phyloP scores from a whole-genome alignment of 495 filamentous ascomycete species.

The Mycothermus thermophilus region DNA sequence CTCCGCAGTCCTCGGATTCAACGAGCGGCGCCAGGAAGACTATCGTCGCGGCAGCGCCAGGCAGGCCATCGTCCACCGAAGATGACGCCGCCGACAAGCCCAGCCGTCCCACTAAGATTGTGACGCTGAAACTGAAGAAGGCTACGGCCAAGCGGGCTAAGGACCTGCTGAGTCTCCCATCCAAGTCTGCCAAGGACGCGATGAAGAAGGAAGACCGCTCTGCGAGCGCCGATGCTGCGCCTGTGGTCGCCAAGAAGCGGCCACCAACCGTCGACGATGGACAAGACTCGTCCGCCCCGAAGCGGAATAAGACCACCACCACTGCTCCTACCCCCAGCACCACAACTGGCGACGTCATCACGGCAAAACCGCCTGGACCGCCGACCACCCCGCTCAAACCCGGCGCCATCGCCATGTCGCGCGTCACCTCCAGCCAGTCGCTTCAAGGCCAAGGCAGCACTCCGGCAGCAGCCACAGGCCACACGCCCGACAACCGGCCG shows the following conservation, averaged over 20 bases:
- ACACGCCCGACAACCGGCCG: conserved; percentile 26
- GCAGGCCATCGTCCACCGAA: conserved; percentile 8
- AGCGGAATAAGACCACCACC: conserved; percentile 19
- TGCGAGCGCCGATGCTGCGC: conserved; percentile 23
- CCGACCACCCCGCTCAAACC: conserved; percentile 33
- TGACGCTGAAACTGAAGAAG: conserved; percentile 31
- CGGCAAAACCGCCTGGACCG: conserved; percentile 11
- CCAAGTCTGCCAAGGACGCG: conserved; percentile 26
- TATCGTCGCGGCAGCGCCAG: conserved; percentile 12
- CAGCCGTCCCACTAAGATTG: conserved; percentile 12
- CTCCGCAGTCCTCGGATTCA: conserved; percentile 22
- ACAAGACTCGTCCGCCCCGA: conserved; percentile 14
- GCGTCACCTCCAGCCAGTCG: conserved; percentile 34
- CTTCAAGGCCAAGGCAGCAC: conserved; percentile 28
- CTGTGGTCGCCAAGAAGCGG: conserved; percentile 28
- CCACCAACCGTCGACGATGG: conserved; percentile 22
- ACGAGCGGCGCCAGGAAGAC: conserved; percentile 26
- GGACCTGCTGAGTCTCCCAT: conserved; percentile 30
- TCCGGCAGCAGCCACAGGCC: conserved; percentile 22
- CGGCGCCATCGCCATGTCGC: conserved; percentile 30
- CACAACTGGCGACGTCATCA: too few species aligned
- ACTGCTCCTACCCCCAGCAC: neutral
- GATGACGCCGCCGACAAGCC: conserved; percentile 20
- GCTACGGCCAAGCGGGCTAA: conserved; percentile 25
- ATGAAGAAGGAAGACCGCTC: conserved; percentile 26